Conservation (phyloP, 495 filamentous ascomycete genomes). For the Hypoxylon rickii region DNA sequence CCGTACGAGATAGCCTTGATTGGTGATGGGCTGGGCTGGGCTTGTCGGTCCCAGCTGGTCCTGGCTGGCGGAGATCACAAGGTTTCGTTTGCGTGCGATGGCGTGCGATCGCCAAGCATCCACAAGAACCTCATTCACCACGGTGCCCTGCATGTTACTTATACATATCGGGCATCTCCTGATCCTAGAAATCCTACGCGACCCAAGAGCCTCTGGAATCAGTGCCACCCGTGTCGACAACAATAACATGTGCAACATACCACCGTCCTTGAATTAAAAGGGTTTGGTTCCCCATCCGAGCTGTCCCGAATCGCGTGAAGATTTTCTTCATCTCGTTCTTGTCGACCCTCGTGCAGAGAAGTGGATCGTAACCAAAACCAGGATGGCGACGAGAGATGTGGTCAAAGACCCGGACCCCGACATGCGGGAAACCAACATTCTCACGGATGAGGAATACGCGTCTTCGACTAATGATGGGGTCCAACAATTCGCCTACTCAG, state of each 20-base stretch:
- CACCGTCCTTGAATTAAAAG: slow-evolving; percentile 10
- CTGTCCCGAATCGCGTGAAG: not conserved
- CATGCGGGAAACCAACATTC: slow-evolving; percentile 15
- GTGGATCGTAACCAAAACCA: not conserved
- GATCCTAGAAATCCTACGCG: slow-evolving; percentile 13
- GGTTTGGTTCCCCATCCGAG: slow-evolving; percentile 1
- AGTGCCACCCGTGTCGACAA: slow-evolving; percentile 4
- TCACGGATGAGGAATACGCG: slow-evolving; percentile 25
- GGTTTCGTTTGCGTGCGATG: slow-evolving; percentile 37
- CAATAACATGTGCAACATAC: slow-evolving; percentile 19
- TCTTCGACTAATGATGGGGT: slow-evolving; percentile 35
- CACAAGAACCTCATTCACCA: slow-evolving; percentile 19
- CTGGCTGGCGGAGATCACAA: slow-evolving; percentile 18
- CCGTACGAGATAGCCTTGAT: not conserved
- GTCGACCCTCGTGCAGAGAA: not conserved
- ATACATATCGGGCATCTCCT: slow-evolving; percentile 23
- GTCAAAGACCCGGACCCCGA: slow-evolving; percentile 24
- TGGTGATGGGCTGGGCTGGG: no score
- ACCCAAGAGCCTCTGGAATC: slow-evolving; percentile 14
- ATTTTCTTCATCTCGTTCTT: not conserved
- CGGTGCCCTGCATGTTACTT: slow-evolving; percentile 11
- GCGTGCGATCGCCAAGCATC: slow-evolving; percentile 36
- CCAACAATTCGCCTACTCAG: slow-evolving; percentile 49
- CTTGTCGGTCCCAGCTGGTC: not conserved
- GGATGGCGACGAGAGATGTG: slow-evolving; percentile 19